These are phyloP conservation scores for Phytophthora pseudosyringae DNA, from an alignment of 352 stramenopile species.

Conservation along the genomic window DNA sequence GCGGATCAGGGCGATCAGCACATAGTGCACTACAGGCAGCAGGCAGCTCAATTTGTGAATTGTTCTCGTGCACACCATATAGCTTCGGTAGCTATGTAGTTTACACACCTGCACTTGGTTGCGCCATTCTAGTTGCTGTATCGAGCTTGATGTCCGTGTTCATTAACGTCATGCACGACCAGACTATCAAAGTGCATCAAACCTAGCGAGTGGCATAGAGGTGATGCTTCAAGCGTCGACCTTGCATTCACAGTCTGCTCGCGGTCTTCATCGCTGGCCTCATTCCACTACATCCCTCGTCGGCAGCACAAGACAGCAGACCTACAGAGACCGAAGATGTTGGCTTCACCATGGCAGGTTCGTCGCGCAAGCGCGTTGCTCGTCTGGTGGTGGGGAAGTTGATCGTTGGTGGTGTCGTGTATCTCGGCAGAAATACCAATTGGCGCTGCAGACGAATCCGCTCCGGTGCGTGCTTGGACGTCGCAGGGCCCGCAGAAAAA, in stretches of 20 bases:
- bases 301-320: not conserved
- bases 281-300: slow-evolving; percentile 16
- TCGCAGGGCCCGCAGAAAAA: not conserved
- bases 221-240: slow-evolving; percentile 22
- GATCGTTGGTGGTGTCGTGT: not conserved
- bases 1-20: slow-evolving; percentile 20
- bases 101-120: not conserved
- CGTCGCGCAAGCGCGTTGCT: not conserved
- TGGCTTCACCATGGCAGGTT: slow-evolving; percentile 48
- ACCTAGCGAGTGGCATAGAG: slow-evolving; percentile 18
- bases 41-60: slow-evolving; percentile 1
- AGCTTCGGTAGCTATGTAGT: not conserved
- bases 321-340: slow-evolving; percentile 10
- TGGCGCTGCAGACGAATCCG: slow-evolving; percentile 54
- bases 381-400: not conserved
- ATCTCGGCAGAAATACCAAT: slow-evolving; percentile 60
- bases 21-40: slow-evolving; percentile 12
- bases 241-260: slow-evolving; percentile 20
- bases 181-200: slow-evolving; percentile 12
- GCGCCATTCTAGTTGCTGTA: no score
- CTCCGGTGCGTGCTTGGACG: slow-evolving; percentile 41
- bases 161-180: not conserved
- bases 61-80: not conserved
- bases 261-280: not conserved
- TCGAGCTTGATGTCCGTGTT: not conserved